Percentiles rank a stretch among this genome's conserved stretches.
phyloP scores from a whole-genome alignment of 495 filamentous ascomycete species.

The Sphaerosporella brunnea region DNA sequence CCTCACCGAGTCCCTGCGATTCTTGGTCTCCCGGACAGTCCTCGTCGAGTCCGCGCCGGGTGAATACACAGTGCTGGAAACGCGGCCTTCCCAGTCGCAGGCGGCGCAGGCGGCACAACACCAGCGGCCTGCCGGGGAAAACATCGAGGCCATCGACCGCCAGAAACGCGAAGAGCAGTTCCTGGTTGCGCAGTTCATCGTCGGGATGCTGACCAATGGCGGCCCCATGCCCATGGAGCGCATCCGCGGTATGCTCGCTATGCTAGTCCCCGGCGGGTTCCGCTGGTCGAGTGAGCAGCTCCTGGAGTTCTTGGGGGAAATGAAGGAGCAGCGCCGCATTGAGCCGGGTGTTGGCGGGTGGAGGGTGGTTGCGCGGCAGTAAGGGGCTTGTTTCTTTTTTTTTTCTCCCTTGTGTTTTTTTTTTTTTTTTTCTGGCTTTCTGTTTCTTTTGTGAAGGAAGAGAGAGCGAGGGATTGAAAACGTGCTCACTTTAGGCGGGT shows the following conservation, averaged over 20 bases:
- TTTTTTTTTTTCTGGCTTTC: too few species aligned
- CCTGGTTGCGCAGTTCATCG: conserved; percentile 77
- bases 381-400: too few species aligned
- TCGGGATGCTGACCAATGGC: conserved; percentile 86
- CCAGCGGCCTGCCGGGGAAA: conserved; percentile 31
- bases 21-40: conserved; percentile 71
- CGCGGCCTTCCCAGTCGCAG: conserved; percentile 34
- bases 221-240: conserved; percentile 60
- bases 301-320: conserved; percentile 44
- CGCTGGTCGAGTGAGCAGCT: conserved; percentile 58
- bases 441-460: too few species aligned
- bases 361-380: too few species aligned
- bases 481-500: too few species aligned
- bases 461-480: too few species aligned
- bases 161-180: conserved; percentile 65
- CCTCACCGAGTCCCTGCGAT: conserved; percentile 57
- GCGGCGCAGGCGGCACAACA: conserved; percentile 28
- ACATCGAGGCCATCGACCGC: conserved; percentile 38
- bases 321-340: conserved; percentile 16
- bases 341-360: conserved; percentile 15
- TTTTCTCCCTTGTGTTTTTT: too few species aligned
- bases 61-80: conserved; percentile 47
- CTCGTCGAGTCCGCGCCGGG: conserved; percentile 41
- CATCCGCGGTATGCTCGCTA: conserved; percentile 84
- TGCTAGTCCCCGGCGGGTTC: conserved; percentile 74